Evolutionary conservation across 1,284 basidiomycete species (phyloP).

Genomic region (Tremellales sp.): DNA sequence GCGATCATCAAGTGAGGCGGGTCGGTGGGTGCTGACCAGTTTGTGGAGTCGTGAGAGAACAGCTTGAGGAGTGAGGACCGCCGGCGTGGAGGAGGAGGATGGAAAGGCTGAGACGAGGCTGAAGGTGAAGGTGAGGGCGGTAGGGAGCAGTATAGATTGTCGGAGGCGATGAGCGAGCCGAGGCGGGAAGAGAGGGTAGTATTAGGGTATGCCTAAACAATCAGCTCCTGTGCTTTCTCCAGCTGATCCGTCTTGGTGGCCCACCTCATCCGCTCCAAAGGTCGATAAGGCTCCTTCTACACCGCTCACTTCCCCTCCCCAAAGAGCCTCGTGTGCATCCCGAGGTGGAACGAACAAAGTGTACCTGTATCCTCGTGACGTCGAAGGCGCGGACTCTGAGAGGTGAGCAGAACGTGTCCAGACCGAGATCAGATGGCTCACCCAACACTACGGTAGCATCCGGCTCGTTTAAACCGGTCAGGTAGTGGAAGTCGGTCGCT

Average conservation of each 20-base stretch:
- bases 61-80: slow-evolving; percentile 44
- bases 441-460: slow-evolving; percentile 81
- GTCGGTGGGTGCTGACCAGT: slow-evolving; percentile 19
- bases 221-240: not conserved
- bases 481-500: slow-evolving; percentile 87
- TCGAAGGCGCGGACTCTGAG: slow-evolving; percentile 50
- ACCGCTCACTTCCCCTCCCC: slow-evolving; percentile 81
- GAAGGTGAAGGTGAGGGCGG: slow-evolving; percentile 45
- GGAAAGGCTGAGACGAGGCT: slow-evolving; percentile 38
- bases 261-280: slow-evolving; percentile 72
- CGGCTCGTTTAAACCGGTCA: slow-evolving; percentile 92
- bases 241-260: too few relatives aligned
- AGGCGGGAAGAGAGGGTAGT: slow-evolving; percentile 38
- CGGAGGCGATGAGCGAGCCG: slow-evolving; percentile 25
- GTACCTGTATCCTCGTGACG: slow-evolving; percentile 77
- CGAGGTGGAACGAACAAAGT: slow-evolving; percentile 79
- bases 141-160: slow-evolving; percentile 47
- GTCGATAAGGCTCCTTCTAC: slow-evolving; percentile 59
- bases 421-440: slow-evolving; percentile 40
- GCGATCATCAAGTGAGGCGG: slow-evolving; percentile 47
- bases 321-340: slow-evolving; percentile 74
- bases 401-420: not conserved
- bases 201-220: slow-evolving; percentile 43
- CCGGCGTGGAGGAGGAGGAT: slow-evolving; percentile 33
- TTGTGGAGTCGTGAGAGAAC: slow-evolving; percentile 30